phyloP scores from a whole-genome alignment of 768 basidiomycete species.

The Calvatia gigantea region DNA sequence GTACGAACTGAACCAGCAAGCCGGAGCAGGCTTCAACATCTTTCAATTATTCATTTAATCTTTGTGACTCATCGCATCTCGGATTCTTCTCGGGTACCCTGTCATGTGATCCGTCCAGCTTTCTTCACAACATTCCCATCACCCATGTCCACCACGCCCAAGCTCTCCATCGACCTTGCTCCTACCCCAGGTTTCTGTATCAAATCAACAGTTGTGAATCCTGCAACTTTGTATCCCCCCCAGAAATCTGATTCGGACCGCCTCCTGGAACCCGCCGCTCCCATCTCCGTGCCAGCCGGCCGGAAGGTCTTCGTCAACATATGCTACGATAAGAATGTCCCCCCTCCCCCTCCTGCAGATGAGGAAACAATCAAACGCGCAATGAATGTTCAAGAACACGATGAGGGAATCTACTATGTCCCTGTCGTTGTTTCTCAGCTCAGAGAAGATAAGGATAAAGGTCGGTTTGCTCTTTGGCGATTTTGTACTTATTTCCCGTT shows the following conservation, averaged over 20 bases:
- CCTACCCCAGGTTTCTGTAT: conserved; percentile 72
- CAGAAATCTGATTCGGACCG: neutral
- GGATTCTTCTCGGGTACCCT: conserved; percentile 4
- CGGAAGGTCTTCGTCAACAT: conserved; percentile 75
- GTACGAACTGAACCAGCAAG: conserved; percentile 13
- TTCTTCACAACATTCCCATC: neutral
- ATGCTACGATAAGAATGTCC: conserved; percentile 65
- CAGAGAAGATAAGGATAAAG: conserved; percentile 65
- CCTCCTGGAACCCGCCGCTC: conserved; percentile 23
- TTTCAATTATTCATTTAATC: neutral
- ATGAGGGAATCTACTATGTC: conserved; percentile 53
- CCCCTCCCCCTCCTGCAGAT: conserved; percentile 60
- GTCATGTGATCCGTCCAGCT: neutral
- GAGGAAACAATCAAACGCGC: conserved; percentile 59
- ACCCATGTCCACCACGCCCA: conserved; percentile 7
- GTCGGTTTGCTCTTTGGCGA: conserved; percentile 33
- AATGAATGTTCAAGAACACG: conserved; percentile 45
- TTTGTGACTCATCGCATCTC: conserved; percentile 1
- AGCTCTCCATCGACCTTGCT: conserved; percentile 35
- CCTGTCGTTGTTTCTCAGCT: conserved; percentile 69
- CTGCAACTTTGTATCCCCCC: conserved; percentile 31
- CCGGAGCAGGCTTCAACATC: conserved; percentile 1
- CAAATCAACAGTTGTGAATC: conserved; percentile 49
- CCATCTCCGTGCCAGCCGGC: conserved; percentile 38
- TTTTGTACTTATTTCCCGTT: neutral